Evolutionary conservation across 805 yeast species (phyloP).

Genomic region (Wickerhamiella galacta): DNA sequence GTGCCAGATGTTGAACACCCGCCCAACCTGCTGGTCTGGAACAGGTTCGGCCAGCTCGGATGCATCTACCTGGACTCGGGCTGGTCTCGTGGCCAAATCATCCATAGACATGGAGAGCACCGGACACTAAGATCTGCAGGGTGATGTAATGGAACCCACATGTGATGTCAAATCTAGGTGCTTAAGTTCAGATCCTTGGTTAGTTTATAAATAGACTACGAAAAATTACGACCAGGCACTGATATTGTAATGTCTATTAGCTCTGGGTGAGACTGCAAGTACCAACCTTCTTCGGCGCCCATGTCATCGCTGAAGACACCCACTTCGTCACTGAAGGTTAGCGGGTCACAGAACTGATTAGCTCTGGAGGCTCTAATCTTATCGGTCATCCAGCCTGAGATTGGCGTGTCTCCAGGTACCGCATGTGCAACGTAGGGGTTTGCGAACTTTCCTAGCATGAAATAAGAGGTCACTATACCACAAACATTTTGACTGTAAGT

Average conservation of each 20-base stretch:
- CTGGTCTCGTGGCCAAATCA: conserved; percentile 3
- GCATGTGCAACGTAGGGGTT: too few species aligned
- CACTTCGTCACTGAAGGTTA: neutral
- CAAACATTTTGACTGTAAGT: conserved; percentile 7
- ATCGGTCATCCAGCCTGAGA: conserved; percentile 21
- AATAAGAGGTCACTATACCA: conserved; percentile 1
- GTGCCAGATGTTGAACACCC: conserved; percentile 75
- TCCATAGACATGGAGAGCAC: neutral
- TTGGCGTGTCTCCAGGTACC: too few species aligned
- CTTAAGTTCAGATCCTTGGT: too few species aligned
- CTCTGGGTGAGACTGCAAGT: too few species aligned
- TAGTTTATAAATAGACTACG: too few species aligned
- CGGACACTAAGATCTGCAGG: too few species aligned
- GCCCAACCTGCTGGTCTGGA: conserved; percentile 41
- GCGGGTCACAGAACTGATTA: conserved; percentile 10
- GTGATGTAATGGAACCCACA: too few species aligned
- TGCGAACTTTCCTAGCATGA: conserved; percentile 9
- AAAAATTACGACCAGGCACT: too few species aligned
- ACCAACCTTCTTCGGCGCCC: conserved; percentile 5
- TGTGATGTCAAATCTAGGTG: too few species aligned
- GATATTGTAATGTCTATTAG: too few species aligned
- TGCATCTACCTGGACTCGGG: conserved; percentile 10
- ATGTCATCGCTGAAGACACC: conserved; percentile 1
- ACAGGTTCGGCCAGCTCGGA: conserved; percentile 3
- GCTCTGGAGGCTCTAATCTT: conserved; percentile 18